These are phyloP conservation scores for Marchantia paleacea DNA, from an alignment of 225 moss, liverwort and hornwort species.

Conservation along the genomic window DNA sequence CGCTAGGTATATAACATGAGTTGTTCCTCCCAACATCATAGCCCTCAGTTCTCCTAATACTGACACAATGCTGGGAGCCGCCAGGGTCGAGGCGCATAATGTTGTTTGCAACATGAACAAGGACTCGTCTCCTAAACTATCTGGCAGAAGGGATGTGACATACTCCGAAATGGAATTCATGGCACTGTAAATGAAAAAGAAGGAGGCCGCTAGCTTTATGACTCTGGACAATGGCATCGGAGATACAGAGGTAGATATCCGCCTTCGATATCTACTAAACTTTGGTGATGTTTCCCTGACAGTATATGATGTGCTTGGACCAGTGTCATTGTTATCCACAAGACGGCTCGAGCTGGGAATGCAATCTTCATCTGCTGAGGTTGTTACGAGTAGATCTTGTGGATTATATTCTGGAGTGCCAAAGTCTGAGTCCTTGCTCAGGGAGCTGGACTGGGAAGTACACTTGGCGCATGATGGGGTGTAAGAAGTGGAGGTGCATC, in stretches of 20 bases:
- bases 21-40: conserved; percentile 31
- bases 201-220: conserved; percentile 26
- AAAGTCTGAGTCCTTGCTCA: conserved; percentile 9
- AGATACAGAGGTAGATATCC: background rate
- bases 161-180: conserved; percentile 36
- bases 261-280: background rate
- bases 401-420: conserved; percentile 9
- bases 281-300: background rate
- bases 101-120: conserved; percentile 25
- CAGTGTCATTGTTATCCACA: background rate
- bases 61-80: conserved; percentile 29
- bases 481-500: background rate
- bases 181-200: conserved; percentile 32
- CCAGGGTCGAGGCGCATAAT: conserved; percentile 26
- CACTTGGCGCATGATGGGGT: background rate
- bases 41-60: conserved; percentile 28
- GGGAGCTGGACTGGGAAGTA: background rate
- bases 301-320: conserved; percentile 14
- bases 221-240: conserved; percentile 25
- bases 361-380: background rate
- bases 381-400: background rate
- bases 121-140: conserved; percentile 27
- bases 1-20: conserved; percentile 30
- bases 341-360: background rate
- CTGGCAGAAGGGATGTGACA: conserved; percentile 29